phyloP scores from a whole-genome alignment of 495 filamentous ascomycete genomes.

The Evernia prunastri region DNA sequence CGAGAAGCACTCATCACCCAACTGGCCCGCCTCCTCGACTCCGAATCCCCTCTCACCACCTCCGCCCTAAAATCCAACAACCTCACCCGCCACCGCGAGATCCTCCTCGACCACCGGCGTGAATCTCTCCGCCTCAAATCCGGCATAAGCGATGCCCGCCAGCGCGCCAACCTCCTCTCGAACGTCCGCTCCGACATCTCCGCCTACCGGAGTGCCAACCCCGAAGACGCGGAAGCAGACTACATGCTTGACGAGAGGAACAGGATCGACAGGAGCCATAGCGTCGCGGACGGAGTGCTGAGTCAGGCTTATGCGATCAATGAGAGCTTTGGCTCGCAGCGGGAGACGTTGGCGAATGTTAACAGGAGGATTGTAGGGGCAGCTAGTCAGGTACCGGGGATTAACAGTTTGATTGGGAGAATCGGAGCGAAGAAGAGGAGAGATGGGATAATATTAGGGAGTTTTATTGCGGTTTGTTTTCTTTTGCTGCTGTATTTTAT shows the following conservation, averaged over 20 bases:
- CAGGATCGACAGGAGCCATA: slow-evolving; percentile 79
- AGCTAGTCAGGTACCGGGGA: slow-evolving; percentile 82
- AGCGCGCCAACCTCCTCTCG: slow-evolving; percentile 84
- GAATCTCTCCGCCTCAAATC: slow-evolving; percentile 69
- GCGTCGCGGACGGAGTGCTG: slow-evolving; percentile 80
- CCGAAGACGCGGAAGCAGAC: slow-evolving; percentile 75
- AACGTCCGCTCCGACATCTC: slow-evolving; percentile 89
- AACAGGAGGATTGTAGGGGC: slow-evolving; percentile 82
- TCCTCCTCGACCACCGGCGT: slow-evolving; percentile 77
- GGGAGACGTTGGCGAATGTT: slow-evolving; percentile 78
- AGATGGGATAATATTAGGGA: slow-evolving; percentile 88
- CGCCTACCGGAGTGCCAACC: slow-evolving; percentile 75
- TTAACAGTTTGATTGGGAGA: slow-evolving; percentile 87
- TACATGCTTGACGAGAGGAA: slow-evolving; percentile 93
- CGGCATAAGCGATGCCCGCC: slow-evolving; percentile 63
- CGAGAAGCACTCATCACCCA: slow-evolving; percentile 76
- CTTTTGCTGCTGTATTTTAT: slow-evolving; percentile 78
- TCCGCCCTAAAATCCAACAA: slow-evolving; percentile 94
- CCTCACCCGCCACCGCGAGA: slow-evolving; percentile 83
- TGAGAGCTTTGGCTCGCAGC: slow-evolving; percentile 79
- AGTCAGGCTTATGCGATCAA: slow-evolving; percentile 97
- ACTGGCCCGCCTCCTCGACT: slow-evolving; percentile 85
- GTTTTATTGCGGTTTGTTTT: slow-evolving; percentile 86
- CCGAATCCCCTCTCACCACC: slow-evolving; percentile 79
- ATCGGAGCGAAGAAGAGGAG: slow-evolving; percentile 93